Evolutionary conservation across 2,329 filamentous ascomycete species (phyloP).

Genomic region (Cladorrhinum sp.): DNA sequence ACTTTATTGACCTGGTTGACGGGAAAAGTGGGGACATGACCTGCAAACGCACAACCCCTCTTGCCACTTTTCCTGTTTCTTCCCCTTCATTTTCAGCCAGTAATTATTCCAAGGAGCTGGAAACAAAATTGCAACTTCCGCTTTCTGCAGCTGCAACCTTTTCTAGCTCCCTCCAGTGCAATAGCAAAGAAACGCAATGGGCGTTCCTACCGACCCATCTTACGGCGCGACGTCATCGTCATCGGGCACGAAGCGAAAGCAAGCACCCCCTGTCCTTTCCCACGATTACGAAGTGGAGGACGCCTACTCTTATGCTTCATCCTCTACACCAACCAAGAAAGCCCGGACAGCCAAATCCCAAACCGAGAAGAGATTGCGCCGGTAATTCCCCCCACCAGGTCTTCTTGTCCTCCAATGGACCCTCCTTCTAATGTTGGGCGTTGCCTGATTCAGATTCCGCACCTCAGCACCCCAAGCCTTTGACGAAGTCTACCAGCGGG

Average conservation of each 20-base stretch:
- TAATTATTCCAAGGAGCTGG: not conserved
- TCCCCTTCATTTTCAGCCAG: not conserved
- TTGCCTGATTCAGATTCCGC: slow-evolving; percentile 22
- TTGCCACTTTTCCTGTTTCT: not conserved
- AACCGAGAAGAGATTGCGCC: slow-evolving; percentile 36
- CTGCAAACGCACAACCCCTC: not conserved
- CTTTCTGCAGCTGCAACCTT: no score
- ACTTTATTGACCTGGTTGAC: not conserved
- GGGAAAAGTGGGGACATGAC: not conserved
- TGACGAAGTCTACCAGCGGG: slow-evolving; percentile 24
- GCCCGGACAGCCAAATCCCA: not conserved
- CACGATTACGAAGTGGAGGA: not conserved
- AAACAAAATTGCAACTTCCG: no score
- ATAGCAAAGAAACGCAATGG: not conserved
- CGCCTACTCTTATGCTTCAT: not conserved
- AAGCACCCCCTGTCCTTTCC: not conserved
- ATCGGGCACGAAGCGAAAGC: not conserved
- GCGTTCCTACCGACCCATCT: not conserved
- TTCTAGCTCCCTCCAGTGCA: not conserved
- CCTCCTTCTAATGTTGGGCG: not conserved
- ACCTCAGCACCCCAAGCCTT: slow-evolving; percentile 24
- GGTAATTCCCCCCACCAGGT: slow-evolving; percentile 25
- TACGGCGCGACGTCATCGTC: not conserved
- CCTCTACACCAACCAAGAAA: slow-evolving; percentile 15
- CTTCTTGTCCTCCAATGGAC: no score